Evolutionary conservation across 139 green algal species (phyloP).

Genomic region (Chlamydomonas schloesseri): DNA sequence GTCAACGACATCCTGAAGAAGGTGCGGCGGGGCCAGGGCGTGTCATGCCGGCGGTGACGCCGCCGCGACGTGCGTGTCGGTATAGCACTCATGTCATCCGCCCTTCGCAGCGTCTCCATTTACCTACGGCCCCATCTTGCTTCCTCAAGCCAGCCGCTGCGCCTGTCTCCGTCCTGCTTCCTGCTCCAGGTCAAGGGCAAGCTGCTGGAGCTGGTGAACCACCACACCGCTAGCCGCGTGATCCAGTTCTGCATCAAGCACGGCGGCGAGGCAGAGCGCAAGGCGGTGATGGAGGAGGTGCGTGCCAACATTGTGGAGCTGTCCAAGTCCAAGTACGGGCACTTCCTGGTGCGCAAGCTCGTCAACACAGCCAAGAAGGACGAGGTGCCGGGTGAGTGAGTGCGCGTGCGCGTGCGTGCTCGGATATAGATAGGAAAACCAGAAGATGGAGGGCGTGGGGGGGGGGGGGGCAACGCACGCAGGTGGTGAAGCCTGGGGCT

Average conservation of each 20-base stretch:
- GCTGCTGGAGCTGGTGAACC: slow-evolving; percentile 74
- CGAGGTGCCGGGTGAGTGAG: slow-evolving; percentile 73
- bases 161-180: too few relatives aligned
- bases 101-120: too few relatives aligned
- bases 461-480: background rate
- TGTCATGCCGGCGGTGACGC: too few relatives aligned
- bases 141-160: too few relatives aligned
- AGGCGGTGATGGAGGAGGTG: slow-evolving; percentile 78
- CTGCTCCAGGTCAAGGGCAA: slow-evolving; percentile 68
- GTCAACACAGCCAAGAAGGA: slow-evolving; percentile 75
- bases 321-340: slow-evolving; percentile 84
- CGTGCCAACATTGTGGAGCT: slow-evolving; percentile 76
- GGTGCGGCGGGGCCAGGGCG: slow-evolving; percentile 19
- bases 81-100: too few relatives aligned
- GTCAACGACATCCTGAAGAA: slow-evolving; percentile 69
- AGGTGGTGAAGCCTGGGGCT: too few relatives aligned
- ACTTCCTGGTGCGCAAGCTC: slow-evolving; percentile 88
- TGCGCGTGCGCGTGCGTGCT: background rate
- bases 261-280: slow-evolving; percentile 65
- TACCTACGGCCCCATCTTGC: too few relatives aligned
- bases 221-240: slow-evolving; percentile 85
- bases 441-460: too few relatives aligned
- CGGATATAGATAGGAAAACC: background rate
- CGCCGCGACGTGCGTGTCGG: too few relatives aligned
- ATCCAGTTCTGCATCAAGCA: slow-evolving; percentile 90